phyloP scores from a whole-genome alignment of 2,329 filamentous ascomycete species.

The Helicocarpus griseus region DNA sequence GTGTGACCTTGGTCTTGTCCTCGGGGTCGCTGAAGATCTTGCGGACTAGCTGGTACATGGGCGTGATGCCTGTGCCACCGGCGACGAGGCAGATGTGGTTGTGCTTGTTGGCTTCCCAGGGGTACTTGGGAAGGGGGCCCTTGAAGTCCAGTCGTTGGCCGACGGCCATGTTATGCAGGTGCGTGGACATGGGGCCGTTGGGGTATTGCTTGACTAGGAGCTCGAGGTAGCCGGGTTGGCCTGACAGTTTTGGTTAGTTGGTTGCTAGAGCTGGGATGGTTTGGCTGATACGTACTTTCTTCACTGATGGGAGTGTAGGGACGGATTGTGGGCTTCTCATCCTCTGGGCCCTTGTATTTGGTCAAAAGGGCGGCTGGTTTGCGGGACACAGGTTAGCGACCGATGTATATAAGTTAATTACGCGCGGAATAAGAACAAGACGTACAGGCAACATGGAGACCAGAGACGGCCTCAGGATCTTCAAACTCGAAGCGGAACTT shows the following conservation, averaged over 20 bases:
- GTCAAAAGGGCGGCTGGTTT: constrained; percentile 64
- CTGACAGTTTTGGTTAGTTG: constrained; percentile 34
- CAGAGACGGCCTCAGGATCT: constrained; percentile 73
- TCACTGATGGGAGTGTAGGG: constrained; percentile 91
- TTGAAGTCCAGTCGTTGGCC: constrained; percentile 85
- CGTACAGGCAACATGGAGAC: constrained; percentile 66
- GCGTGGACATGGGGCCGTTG: constrained; percentile 79
- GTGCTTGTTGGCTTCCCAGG: constrained; percentile 87
- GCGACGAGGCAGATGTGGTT: constrained; percentile 61
- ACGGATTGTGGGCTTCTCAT: constrained; percentile 75
- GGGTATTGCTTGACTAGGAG: constrained; percentile 89
- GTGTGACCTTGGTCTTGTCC: constrained; percentile 95
- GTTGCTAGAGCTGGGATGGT: not conserved
- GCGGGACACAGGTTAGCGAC: constrained; percentile 7
- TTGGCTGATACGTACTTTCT: constrained; percentile 47
- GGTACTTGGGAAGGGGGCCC: constrained; percentile 89
- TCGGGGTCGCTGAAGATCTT: constrained; percentile 92
- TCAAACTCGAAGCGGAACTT: constrained; percentile 79
- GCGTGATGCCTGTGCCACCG: constrained; percentile 94
- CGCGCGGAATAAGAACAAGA: constrained; percentile 5
- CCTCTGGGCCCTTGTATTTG: constrained; percentile 76
- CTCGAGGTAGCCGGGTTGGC: constrained; percentile 68
- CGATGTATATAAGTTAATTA: not conserved
- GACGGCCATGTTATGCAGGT: constrained; percentile 73
- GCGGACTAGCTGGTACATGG: constrained; percentile 91